Evolutionary conservation across 495 filamentous ascomycete genomes (phyloP), one percentile per base, ranked within the genome.

Genomic region (Talaromyces wortmannii): DNA sequence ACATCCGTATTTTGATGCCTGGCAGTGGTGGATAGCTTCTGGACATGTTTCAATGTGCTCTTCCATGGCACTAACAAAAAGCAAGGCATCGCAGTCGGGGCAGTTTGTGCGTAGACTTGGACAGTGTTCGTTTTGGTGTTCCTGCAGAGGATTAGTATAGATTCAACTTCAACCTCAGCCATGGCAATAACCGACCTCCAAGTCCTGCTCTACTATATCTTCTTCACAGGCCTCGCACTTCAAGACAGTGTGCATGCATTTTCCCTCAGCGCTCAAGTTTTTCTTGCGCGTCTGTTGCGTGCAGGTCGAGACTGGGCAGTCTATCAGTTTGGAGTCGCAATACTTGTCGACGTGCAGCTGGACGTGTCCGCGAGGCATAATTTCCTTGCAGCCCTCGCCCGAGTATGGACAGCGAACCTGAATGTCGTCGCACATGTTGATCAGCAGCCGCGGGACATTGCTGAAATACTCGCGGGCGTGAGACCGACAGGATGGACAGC

Each of bases 281-380:
- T 65, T 83, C 64, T 68, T 75, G 61, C 64, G 68, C 18, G 71
- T 83, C 66, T 67, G 81, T 70, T 73, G 79, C 49, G 65, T 68
- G 59, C 68, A 88, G 30, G 48, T 59, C 48, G 45, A 62, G 56
- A 63, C 69, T 5, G 85, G 80, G 59, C 91, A 96, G 52, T 77
- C 75, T 30, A 92, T 74, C 13, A 77, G 68, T 12, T 79, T 78
- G 62, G 85, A 87, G 7, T 76, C 78, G 65, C 91, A 96, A 63
- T 91, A 87, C 55, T 83, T 84, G 50, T 86, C 77, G 46, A 90
- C 78, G 65, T 96, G 91, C 47, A 82, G 79, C 61, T 86, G 78
- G 44, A 94, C 75, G 59, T 89, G 79, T 45, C 84, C 82, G 17
- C 91, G 75, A 29, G 83, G 71, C 48, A 87, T 71, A 31, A 81